Conservation (phyloP, 1,284 basidiomycete genomes). For the Ustilago bromivora region DNA sequence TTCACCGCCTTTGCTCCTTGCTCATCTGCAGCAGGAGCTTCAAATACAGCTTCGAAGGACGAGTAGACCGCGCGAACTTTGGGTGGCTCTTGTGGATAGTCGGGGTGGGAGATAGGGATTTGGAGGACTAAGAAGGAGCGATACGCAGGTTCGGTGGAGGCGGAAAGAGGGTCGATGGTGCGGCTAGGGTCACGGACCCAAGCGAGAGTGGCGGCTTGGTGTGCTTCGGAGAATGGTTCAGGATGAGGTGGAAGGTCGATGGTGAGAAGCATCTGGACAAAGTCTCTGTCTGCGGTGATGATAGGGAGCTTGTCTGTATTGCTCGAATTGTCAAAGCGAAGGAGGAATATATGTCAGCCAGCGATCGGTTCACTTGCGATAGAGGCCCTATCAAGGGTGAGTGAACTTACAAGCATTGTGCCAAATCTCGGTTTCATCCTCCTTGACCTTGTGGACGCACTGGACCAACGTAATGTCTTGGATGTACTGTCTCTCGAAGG, state of each 20-base stretch:
- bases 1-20: slow-evolving; percentile 10
- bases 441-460: slow-evolving; percentile 45
- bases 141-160: slow-evolving; percentile 12
- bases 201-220: slow-evolving; percentile 39
- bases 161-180: slow-evolving; percentile 18
- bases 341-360: background rate
- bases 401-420: slow-evolving; percentile 42
- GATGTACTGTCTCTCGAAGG: slow-evolving; percentile 58
- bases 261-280: slow-evolving; percentile 61
- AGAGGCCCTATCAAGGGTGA: background rate
- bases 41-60: slow-evolving; percentile 59
- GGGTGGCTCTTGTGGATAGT: slow-evolving; percentile 24
- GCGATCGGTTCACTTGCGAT: too few relatives aligned
- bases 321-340: background rate
- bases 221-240: slow-evolving; percentile 54
- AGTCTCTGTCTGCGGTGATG: slow-evolving; percentile 61
- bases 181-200: slow-evolving; percentile 28
- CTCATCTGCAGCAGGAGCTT: slow-evolving; percentile 15
- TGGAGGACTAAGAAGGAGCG: slow-evolving; percentile 61
- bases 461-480: slow-evolving; percentile 38
- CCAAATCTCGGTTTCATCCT: slow-evolving; percentile 55
- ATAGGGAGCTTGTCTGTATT: slow-evolving; percentile 50
- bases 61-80: slow-evolving; percentile 61
- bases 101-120: slow-evolving; percentile 50
- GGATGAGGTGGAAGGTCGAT: slow-evolving; percentile 57